These are phyloP conservation scores for Solanum phureja DNA, from an alignment of 257 asterid genomes.

Conservation along the genomic window DNA sequence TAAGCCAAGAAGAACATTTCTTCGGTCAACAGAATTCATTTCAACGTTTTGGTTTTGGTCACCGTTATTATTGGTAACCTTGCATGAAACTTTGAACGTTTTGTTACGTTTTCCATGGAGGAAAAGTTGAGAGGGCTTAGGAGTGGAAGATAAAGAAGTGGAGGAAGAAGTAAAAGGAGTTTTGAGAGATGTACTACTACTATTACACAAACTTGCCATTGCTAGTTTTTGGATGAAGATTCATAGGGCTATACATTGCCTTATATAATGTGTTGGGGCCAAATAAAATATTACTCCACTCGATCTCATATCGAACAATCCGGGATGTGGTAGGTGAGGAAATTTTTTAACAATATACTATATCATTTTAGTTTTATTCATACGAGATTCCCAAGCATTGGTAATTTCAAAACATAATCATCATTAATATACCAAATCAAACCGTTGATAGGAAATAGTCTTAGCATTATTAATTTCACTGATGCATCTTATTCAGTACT, in stretches of 20 bases:
- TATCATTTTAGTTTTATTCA: too few relatives aligned
- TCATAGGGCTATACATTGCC: neutral
- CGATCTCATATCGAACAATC: too few relatives aligned
- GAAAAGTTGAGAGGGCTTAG: neutral
- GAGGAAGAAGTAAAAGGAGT: neutral
- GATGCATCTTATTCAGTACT: too few relatives aligned
- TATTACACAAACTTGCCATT: neutral
- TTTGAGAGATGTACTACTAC: neutral
- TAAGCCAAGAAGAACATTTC: conserved; percentile 1
- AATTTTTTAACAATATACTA: too few relatives aligned
- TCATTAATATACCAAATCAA: neutral
- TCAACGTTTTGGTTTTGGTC: neutral
- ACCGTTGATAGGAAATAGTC: too few relatives aligned
- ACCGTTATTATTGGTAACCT: neutral
- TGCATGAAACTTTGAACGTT: neutral
- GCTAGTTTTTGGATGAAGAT: neutral
- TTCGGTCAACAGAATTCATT: neutral
- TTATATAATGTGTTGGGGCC: neutral
- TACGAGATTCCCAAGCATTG: neutral
- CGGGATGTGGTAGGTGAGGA: too few relatives aligned
- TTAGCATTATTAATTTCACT: too few relatives aligned
- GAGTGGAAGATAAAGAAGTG: neutral
- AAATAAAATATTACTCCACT: neutral
- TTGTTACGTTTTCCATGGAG: neutral
- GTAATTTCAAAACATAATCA: too few relatives aligned